Evolutionary conservation across 2,329 filamentous ascomycete species (phyloP), one percentile per base, ranked within the genome.

Genomic region (Xylaria arbuscula): DNA sequence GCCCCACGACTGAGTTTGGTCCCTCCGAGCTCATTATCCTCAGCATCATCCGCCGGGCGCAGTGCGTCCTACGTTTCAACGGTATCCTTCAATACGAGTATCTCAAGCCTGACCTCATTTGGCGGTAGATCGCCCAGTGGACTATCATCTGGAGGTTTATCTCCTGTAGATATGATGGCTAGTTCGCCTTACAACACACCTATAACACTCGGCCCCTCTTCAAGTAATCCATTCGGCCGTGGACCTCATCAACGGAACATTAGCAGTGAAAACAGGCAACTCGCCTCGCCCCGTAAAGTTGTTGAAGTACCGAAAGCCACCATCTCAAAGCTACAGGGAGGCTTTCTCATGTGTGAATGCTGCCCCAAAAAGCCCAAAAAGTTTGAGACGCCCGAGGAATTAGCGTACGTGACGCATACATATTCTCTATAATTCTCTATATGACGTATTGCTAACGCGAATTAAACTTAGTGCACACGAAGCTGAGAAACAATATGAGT

Each of bases 291-390:
- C 1, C 83, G 86, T 38, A 87, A 86, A 72, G 76, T 86, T 19
- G 79, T 80, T 0, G 87, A 88, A 38, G 79, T 84, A n/a, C 79
- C 83, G 53, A 86, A 86, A 75, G 77, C 80, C 15, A 78, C 76
- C 42, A 77, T 80, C 3, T 78, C 83, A n/a, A 87, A 87, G 74
- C 79, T 88, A 32, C 85, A 86, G 66, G 84, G 76, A 6, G 75
- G 81, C 0, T 85, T 86, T 53, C 84, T 82, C 72, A 88, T 97
- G 81, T 98, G 94, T 81, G 93, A 97, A 76, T 98, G 95, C 80
- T 98, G 94, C 81, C 94, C 94, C 0, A 98, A 98, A 81, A 98
- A 98, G 81, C 94, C 94, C 1, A 97, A 97, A 81, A 97, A 97
- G 77, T 98, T 98, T 76, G 93, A 97, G 73, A 93, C 89, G 4